Evolutionary conservation across 2,329 filamentous ascomycete species (phyloP).

Genomic region (Aspergillus floridensis): DNA sequence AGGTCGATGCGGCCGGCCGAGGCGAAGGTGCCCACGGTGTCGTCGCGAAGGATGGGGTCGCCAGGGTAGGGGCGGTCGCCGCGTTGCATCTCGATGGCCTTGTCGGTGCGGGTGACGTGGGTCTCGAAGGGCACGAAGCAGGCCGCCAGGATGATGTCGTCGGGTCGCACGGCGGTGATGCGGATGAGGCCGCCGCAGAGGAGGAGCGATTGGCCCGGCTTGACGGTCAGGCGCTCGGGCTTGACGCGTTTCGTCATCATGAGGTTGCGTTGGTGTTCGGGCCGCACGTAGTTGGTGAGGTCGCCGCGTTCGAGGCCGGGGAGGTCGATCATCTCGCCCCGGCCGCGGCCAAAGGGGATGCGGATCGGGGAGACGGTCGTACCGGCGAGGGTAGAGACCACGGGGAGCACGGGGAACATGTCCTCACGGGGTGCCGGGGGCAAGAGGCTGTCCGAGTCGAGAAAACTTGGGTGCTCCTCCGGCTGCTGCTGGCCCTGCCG

Average conservation of each 20-base stretch:
- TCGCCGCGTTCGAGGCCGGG: conserved; percentile 77
- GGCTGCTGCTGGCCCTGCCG: conserved; percentile 15
- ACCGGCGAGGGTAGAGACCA: conserved; percentile 82
- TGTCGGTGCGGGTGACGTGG: conserved; percentile 76
- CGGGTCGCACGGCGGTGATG: conserved; percentile 70
- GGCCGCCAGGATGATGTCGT: conserved; percentile 71
- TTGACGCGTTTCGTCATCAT: conserved; percentile 76
- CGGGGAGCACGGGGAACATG: conserved; percentile 77
- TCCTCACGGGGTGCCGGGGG: conserved; percentile 72
- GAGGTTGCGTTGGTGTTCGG: conserved; percentile 63
- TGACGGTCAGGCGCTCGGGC: conserved; percentile 71
- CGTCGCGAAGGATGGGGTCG: conserved; percentile 61
- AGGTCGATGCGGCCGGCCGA: conserved; percentile 75
- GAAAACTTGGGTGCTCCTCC: conserved; percentile 17
- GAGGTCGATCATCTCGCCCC: conserved; percentile 88
- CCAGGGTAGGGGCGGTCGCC: conserved; percentile 61
- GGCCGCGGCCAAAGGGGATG: conserved; percentile 80
- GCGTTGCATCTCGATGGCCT: conserved; percentile 71
- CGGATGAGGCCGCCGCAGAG: conserved; percentile 83
- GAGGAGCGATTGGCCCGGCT: conserved; percentile 74
- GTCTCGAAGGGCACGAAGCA: conserved; percentile 76
- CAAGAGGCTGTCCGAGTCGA: conserved; percentile 55
- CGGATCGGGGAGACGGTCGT: conserved; percentile 95
- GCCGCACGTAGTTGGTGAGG: conserved; percentile 67
- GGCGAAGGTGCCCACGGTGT: conserved; percentile 56